Percentiles rank a stretch among this genome's conserved stretches.
Conservation (phyloP, 352 stramenopile genomes). For the Pythium aristosporum region DNA sequence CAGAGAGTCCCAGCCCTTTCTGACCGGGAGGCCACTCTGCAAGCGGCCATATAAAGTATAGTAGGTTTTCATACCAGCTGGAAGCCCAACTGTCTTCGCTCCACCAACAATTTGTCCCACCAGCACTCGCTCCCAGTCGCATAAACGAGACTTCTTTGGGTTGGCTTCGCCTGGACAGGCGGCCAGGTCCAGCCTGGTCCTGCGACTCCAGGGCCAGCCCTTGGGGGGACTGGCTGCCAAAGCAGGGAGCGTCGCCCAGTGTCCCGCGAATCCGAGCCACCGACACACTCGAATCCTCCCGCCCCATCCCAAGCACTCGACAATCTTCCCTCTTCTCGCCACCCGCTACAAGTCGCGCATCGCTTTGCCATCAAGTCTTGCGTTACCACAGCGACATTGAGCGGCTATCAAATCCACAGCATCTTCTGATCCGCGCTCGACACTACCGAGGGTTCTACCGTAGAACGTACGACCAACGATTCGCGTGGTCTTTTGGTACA, state of each 20-base stretch:
- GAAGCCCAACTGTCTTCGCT: conserved; percentile 1
- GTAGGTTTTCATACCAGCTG: conserved; percentile 14
- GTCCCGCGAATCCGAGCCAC: neutral
- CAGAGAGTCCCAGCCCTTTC: neutral
- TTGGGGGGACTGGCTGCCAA: conserved; percentile 9
- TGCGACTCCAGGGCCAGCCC: neutral
- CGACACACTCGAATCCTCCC: conserved; percentile 15
- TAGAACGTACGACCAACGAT: too few species aligned
- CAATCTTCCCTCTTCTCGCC: neutral
- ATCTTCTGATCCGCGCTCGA: too few species aligned
- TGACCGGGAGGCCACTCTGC: neutral
- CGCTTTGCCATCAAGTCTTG: neutral
- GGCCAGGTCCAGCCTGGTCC: too few species aligned
- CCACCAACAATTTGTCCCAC: conserved; percentile 28
- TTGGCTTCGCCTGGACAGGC: neutral
- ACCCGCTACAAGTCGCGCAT: neutral
- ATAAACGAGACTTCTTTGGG: conserved; percentile 11
- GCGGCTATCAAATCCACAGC: too few species aligned
- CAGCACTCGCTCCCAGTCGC: conserved; percentile 4
- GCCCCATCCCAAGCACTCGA: conserved; percentile 2
- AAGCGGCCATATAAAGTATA: conserved; percentile 13
- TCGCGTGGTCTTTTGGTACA: too few species aligned
- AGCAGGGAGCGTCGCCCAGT: neutral
- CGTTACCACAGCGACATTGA: neutral
- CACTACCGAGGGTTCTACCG: too few species aligned